Conservation (phyloP, 345 rosid genomes). For the Sisymbrium altissimum region DNA sequence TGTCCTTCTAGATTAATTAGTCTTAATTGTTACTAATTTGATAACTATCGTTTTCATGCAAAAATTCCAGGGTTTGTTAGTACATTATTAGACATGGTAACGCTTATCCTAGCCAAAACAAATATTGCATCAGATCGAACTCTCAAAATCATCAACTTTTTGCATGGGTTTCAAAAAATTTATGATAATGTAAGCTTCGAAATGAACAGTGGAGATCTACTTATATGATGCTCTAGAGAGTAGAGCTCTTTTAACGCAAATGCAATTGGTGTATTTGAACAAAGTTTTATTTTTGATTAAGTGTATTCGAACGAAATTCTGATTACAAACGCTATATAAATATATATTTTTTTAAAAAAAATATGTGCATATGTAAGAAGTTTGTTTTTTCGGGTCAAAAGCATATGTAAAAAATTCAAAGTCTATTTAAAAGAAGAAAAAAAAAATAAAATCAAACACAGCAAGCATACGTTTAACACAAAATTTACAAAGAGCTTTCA, state of each 20-base stretch:
- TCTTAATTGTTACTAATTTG: conserved; percentile 4
- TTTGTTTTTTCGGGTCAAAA: no score
- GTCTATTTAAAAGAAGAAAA: no score
- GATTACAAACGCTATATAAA: no score
- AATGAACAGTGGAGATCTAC: background rate
- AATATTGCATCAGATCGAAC: background rate
- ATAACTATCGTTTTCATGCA: conserved; percentile 26
- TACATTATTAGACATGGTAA: background rate
- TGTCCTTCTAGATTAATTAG: conserved; percentile 16
- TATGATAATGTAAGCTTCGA: background rate
- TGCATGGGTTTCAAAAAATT: background rate
- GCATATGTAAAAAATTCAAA: no score
- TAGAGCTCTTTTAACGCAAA: background rate
- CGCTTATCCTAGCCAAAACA: background rate
- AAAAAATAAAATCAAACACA: no score
- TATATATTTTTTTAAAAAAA: no score
- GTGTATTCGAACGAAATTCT: no score
- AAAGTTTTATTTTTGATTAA: no score
- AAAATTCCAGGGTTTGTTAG: background rate
- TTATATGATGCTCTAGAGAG: background rate
- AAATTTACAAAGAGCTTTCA: background rate
- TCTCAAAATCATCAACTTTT: background rate
- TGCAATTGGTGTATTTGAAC: background rate
- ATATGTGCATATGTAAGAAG: no score
- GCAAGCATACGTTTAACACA: background rate